A percentile compares a stretch with the other conserved stretches of the same genome.
Conservation (phyloP, 805 yeast genomes). For the Lipomyces lipofer region DNA sequence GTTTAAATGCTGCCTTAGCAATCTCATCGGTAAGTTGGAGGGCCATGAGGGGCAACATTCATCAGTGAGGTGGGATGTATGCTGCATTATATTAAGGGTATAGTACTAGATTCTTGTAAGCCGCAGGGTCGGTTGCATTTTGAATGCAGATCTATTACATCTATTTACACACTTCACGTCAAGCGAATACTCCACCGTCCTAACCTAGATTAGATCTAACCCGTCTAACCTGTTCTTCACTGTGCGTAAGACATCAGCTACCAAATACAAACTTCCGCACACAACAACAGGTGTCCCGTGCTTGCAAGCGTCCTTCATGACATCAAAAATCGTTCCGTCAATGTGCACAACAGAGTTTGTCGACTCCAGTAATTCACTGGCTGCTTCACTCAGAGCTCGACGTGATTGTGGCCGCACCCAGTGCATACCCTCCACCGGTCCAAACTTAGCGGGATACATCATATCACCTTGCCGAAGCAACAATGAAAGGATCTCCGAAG, state of each 20-base stretch:
- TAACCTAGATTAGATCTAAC: too few species aligned
- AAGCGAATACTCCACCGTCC: too few species aligned
- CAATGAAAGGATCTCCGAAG: constrained; percentile 52
- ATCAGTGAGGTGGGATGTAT: too few species aligned
- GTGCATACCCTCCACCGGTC: constrained; percentile 85
- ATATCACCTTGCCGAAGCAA: constrained; percentile 54
- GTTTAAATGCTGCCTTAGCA: too few species aligned
- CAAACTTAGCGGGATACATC: constrained; percentile 64
- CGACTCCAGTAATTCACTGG: constrained; percentile 34
- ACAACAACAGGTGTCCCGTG: constrained; percentile 47
- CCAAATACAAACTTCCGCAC: constrained; percentile 71
- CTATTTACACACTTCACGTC: too few species aligned
- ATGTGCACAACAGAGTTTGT: background rate
- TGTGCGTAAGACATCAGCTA: constrained; percentile 37
- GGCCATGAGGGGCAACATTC: too few species aligned
- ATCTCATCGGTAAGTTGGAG: too few species aligned
- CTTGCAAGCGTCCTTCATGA: constrained; percentile 34
- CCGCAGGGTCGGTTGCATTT: too few species aligned
- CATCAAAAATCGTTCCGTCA: background rate
- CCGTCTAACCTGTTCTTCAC: too few species aligned
- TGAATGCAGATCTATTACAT: too few species aligned
- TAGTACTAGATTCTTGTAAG: too few species aligned
- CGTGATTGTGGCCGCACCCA: constrained; percentile 66
- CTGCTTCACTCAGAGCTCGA: constrained; percentile 37
- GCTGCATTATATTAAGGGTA: too few species aligned